phyloP scores from a whole-genome alignment of 2,329 filamentous ascomycete genomes.

The Lizonia empirigonia region DNA sequence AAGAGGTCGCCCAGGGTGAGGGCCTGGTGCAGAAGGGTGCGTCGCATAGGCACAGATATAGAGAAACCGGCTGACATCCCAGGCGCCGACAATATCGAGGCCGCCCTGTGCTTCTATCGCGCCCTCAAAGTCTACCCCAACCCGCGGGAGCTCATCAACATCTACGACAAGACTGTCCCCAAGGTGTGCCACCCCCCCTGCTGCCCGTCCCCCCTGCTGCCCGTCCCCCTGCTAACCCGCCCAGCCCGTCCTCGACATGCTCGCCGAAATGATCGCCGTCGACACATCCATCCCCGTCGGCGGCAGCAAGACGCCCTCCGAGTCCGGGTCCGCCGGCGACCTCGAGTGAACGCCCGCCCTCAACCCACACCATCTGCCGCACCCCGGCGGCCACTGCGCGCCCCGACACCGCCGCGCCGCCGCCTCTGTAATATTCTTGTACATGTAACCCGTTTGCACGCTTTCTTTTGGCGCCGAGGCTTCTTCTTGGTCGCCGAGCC shows the following conservation, averaged over 20 bases:
- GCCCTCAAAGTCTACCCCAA: constrained; percentile 98
- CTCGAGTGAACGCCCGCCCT: constrained; percentile 31
- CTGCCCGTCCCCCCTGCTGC: not conserved
- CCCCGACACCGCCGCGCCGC: constrained; percentile 24
- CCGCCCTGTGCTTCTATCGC: constrained; percentile 96
- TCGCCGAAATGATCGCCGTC: constrained; percentile 97
- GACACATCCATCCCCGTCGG: constrained; percentile 66
- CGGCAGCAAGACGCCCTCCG: constrained; percentile 45
- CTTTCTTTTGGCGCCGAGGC: constrained; percentile 20
- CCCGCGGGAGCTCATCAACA: constrained; percentile 87
- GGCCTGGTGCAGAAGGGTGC: constrained; percentile 79
- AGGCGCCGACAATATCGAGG: constrained; percentile 76
- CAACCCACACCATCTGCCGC: not conserved
- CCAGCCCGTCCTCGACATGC: constrained; percentile 88
- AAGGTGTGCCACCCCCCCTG: constrained; percentile 65
- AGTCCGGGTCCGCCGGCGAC: constrained; percentile 42
- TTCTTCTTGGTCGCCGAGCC: not conserved
- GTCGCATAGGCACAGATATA: not conserved
- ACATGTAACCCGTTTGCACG: constrained; percentile 39
- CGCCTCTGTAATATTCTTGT: constrained; percentile 44
- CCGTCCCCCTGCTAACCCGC: constrained; percentile 20
- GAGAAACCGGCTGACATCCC: constrained; percentile 23
- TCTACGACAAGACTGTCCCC: constrained; percentile 98
- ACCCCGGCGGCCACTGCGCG: not conserved
- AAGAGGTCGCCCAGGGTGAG: constrained; percentile 90